A percentile compares a stretch with the other conserved stretches of the same genome.
These are phyloP conservation scores for Globisporangium lucens DNA, from an alignment of 352 stramenopile genomes.

Conservation along the genomic window DNA sequence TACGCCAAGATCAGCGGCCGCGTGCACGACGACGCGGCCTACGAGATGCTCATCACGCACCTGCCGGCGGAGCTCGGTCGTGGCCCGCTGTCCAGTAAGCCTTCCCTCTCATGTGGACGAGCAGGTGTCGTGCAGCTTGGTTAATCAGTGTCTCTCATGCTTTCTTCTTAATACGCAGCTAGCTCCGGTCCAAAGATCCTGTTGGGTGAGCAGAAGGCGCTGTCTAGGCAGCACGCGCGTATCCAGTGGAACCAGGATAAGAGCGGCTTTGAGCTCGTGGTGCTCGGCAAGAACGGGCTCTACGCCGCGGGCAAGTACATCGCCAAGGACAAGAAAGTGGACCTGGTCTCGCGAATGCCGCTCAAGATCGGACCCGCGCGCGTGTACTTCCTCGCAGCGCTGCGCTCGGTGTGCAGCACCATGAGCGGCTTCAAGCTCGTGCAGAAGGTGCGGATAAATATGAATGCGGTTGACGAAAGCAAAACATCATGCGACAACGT, in stretches of 20 bases:
- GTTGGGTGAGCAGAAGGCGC: constrained; percentile 80
- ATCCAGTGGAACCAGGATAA: constrained; percentile 78
- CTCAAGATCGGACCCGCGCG: constrained; percentile 76
- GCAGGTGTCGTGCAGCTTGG: neutral
- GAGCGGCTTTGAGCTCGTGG: constrained; percentile 72
- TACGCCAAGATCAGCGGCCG: constrained; percentile 75
- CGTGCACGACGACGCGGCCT: constrained; percentile 54
- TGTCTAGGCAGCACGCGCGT: constrained; percentile 69
- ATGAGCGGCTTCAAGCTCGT: constrained; percentile 85
- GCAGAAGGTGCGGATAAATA: constrained; percentile 39
- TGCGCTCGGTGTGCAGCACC: constrained; percentile 71
- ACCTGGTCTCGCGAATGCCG: constrained; percentile 63
- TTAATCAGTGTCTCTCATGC: neutral
- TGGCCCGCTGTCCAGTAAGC: constrained; percentile 39
- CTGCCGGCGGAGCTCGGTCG: constrained; percentile 72
- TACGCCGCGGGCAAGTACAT: constrained; percentile 68
- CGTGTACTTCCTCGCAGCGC: constrained; percentile 72
- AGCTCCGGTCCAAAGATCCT: constrained; percentile 45
- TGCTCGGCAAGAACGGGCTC: constrained; percentile 82
- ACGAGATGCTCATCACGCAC: constrained; percentile 78
- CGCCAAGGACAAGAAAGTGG: constrained; percentile 68
- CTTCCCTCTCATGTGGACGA: neutral
- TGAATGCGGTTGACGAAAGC: neutral
- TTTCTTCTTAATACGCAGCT: constrained; percentile 16
- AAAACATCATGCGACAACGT: neutral